A percentile compares a stretch with the other conserved stretches of the same genome.
These are phyloP conservation scores for Mortierella antarctica DNA, from an alignment of 192 early-diverging fungal species.

Conservation along the genomic window DNA sequence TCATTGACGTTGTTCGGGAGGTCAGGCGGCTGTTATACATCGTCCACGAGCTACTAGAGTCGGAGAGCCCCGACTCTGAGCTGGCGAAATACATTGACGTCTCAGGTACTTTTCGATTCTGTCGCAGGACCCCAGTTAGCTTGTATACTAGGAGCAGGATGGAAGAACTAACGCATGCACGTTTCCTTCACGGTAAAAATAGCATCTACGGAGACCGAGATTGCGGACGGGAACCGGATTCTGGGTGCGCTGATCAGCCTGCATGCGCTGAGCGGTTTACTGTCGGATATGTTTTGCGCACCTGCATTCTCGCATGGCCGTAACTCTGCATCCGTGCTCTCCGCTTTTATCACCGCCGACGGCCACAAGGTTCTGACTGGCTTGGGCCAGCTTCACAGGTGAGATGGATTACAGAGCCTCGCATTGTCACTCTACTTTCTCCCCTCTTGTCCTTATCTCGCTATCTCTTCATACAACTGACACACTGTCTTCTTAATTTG, in stretches of 20 bases:
- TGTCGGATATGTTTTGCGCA: slow-evolving; percentile 77
- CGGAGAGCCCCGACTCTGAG: slow-evolving; percentile 42
- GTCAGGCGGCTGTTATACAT: slow-evolving; percentile 58
- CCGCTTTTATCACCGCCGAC: slow-evolving; percentile 65
- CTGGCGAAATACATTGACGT: slow-evolving; percentile 70
- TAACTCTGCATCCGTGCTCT: slow-evolving; percentile 66
- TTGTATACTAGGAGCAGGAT: not conserved
- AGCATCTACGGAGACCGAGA: slow-evolving; percentile 56
- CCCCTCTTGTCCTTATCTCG: too few species aligned
- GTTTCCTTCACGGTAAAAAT: not conserved
- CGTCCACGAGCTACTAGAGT: slow-evolving; percentile 58
- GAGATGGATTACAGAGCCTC: slow-evolving; percentile 1
- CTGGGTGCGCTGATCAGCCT: slow-evolving; percentile 70
- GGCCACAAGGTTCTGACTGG: slow-evolving; percentile 60
- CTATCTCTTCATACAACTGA: not conserved
- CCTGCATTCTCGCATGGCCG: slow-evolving; percentile 73
- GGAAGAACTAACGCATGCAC: too few species aligned
- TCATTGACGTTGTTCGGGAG: slow-evolving; percentile 62
- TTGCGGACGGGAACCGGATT: slow-evolving; percentile 59
- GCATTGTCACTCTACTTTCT: too few species aligned
- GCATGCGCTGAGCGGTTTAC: slow-evolving; percentile 69
- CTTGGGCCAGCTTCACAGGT: slow-evolving; percentile 74
- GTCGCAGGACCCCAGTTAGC: too few species aligned
- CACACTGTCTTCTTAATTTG: not conserved
- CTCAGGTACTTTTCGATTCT: slow-evolving; percentile 50